A percentile compares a stretch with the other conserved stretches of the same genome.
Conservation (phyloP, 345 rosid species). For the Firmiana major region DNA sequence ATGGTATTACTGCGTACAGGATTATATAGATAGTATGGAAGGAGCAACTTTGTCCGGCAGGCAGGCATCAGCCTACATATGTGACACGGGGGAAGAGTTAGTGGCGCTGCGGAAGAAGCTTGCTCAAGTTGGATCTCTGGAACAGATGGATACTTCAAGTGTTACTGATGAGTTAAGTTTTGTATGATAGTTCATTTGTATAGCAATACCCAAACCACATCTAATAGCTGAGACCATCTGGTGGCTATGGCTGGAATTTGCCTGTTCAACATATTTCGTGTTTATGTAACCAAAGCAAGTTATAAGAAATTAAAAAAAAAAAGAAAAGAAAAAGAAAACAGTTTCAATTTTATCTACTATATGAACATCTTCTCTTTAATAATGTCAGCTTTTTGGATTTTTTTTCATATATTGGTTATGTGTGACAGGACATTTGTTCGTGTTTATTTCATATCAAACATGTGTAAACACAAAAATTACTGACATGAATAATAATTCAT, state of each 20-base stretch:
- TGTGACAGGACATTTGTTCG: no score
- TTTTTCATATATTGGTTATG: no score
- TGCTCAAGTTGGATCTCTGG: constrained; percentile 32
- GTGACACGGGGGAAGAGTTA: constrained; percentile 78
- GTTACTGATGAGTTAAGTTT: constrained; percentile 66
- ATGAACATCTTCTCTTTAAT: no score
- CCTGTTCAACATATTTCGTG: neutral
- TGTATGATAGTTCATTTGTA: constrained; percentile 34
- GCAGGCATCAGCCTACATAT: constrained; percentile 83
- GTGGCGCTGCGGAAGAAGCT: constrained; percentile 64
- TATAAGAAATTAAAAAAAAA: no score
- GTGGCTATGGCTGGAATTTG: neutral
- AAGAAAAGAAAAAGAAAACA: no score
- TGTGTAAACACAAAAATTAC: no score
- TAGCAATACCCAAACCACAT: neutral
- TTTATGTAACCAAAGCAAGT: neutral
- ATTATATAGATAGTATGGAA: constrained; percentile 99
- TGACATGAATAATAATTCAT: no score
- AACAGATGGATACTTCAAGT: constrained; percentile 17
- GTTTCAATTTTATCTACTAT: no score
- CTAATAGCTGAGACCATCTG: neutral
- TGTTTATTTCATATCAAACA: no score
- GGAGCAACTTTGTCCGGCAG: constrained; percentile 95
- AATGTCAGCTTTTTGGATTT: no score
- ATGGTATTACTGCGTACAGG: constrained; percentile 39